These are phyloP conservation scores for Vanderwaltozyma tropicalis DNA, from an alignment of 805 yeast genomes.

Conservation along the genomic window DNA sequence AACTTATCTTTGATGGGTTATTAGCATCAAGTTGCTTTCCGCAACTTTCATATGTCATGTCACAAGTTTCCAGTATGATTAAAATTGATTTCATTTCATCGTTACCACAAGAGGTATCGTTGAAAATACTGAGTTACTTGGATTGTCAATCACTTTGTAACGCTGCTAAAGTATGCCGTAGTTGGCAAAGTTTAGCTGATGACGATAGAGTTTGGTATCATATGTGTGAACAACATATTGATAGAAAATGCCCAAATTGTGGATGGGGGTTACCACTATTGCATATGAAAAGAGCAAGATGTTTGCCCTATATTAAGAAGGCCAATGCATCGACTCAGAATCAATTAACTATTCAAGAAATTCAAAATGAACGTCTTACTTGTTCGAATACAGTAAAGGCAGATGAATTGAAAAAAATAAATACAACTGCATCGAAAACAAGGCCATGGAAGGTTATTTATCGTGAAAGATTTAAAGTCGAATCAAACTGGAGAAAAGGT, in stretches of 20 bases:
- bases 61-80: conserved; percentile 67
- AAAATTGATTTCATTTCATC: conserved; percentile 82
- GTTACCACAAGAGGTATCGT: conserved; percentile 75
- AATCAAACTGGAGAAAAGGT: conserved; percentile 91
- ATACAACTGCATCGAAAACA: conserved; percentile 21
- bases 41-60: conserved; percentile 74
- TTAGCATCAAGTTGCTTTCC: conserved; percentile 91
- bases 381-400: neutral
- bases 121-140: conserved; percentile 75
- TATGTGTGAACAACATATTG: conserved; percentile 97
- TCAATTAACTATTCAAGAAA: too few relatives aligned
- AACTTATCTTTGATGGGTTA: conserved; percentile 71
- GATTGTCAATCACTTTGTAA: conserved; percentile 90
- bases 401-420: too few relatives aligned
- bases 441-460: conserved; percentile 96
- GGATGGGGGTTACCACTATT: conserved; percentile 97
- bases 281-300: conserved; percentile 69
- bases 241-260: conserved; percentile 92
- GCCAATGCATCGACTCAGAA: neutral
- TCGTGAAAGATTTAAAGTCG: conserved; percentile 81
- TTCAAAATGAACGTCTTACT: too few relatives aligned
- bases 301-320: conserved; percentile 4
- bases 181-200: conserved; percentile 85
- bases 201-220: conserved; percentile 97
- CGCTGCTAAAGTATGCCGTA: conserved; percentile 84